Percentiles rank a stretch among this genome's conserved stretches.
These are phyloP conservation scores for Leccinum disarticulatum DNA, from an alignment of 768 basidiomycete species.

Conservation along the genomic window DNA sequence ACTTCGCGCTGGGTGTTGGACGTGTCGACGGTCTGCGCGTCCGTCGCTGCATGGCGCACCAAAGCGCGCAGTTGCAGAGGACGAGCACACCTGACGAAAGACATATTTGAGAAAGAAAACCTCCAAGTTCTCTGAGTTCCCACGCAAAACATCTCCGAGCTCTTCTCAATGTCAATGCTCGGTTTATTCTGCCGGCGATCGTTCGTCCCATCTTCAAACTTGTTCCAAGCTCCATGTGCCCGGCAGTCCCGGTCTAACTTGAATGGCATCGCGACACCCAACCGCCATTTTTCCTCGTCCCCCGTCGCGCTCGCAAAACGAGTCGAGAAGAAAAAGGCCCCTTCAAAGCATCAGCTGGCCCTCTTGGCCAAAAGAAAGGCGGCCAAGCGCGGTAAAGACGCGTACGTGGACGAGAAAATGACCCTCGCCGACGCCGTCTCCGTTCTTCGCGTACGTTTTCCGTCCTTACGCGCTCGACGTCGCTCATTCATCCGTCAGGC, in stretches of 20 bases:
- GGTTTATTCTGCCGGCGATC: constrained; percentile 27
- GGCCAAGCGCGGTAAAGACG: constrained; percentile 49
- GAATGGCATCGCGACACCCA: not conserved
- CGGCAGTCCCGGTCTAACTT: constrained; percentile 4
- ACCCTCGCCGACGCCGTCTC: constrained; percentile 63
- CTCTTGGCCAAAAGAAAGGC: constrained; percentile 63
- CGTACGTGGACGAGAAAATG: constrained; percentile 67
- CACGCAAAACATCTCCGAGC: constrained; percentile 26
- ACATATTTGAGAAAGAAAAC: constrained; percentile 32
- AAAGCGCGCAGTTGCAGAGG: constrained; percentile 36
- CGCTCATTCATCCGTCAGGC: constrained; percentile 48
- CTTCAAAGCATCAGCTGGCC: constrained; percentile 69
- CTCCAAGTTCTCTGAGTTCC: constrained; percentile 12
- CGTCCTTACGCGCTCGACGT: constrained; percentile 1
- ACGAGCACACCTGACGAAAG: constrained; percentile 38
- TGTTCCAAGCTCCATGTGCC: not conserved
- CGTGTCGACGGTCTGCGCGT: constrained; percentile 23
- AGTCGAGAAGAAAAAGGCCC: constrained; percentile 55
- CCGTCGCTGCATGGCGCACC: constrained; percentile 44
- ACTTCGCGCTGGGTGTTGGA: constrained; percentile 66
- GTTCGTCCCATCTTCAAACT: not conserved
- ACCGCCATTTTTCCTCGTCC: constrained; percentile 51
- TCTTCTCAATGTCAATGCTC: constrained; percentile 16
- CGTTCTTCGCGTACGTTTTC: constrained; percentile 62
- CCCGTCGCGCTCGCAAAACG: constrained; percentile 43